These are phyloP conservation scores for Tephrocybe sp. DNA, from an alignment of 768 basidiomycete species.

Conservation along the genomic window DNA sequence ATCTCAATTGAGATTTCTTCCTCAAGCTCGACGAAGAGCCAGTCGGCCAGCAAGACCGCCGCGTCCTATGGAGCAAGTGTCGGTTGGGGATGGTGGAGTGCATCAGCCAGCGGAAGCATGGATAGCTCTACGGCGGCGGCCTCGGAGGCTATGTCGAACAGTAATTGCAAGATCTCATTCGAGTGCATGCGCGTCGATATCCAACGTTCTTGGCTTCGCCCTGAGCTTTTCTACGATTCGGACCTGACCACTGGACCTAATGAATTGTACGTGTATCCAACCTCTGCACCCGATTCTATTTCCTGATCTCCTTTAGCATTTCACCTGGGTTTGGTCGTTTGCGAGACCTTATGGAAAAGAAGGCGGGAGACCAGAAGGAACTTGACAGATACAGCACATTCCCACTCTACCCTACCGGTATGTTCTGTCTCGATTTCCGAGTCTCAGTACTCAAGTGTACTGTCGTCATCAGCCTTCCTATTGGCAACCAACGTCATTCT, in stretches of 20 bases:
- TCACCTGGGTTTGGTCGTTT: neutral
- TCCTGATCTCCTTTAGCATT: neutral
- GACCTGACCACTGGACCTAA: slow-evolving; percentile 1
- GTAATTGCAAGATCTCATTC: slow-evolving; percentile 2
- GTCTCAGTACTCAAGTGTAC: too few relatives aligned
- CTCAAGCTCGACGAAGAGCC: neutral
- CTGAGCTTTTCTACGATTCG: slow-evolving; percentile 3
- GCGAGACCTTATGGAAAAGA: slow-evolving; percentile 1
- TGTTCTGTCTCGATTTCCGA: neutral
- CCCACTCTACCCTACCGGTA: slow-evolving; percentile 6
- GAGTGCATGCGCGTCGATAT: slow-evolving; percentile 11
- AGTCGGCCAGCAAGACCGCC: neutral
- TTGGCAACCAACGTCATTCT: neutral
- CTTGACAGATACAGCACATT: slow-evolving; percentile 1
- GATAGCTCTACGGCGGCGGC: neutral
- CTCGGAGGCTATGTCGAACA: neutral
- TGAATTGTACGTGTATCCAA: slow-evolving; percentile 1
- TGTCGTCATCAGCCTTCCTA: neutral
- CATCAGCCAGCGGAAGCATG: neutral
- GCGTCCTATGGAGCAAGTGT: slow-evolving; percentile 1
- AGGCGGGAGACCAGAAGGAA: neutral
- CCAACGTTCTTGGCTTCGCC: neutral
- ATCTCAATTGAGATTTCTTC: slow-evolving; percentile 1
- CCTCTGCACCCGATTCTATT: neutral
- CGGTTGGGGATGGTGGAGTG: neutral